Conservation (phyloP, 495 filamentous ascomycete genomes). For the Chaetomium tenue region DNA sequence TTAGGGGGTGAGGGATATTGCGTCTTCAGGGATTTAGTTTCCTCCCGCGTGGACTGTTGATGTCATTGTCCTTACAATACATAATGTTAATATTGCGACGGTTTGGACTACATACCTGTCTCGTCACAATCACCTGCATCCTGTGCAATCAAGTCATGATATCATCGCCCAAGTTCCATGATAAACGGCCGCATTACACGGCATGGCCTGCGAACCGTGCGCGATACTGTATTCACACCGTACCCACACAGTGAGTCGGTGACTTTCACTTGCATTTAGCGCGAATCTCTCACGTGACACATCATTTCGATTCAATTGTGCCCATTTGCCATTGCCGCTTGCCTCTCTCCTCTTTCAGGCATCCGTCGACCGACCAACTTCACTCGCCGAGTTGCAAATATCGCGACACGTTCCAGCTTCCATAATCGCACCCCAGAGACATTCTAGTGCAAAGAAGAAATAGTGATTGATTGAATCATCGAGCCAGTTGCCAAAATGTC, state of each 20-base stretch:
- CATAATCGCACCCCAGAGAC: neutral
- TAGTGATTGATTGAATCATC: neutral
- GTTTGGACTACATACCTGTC: neutral
- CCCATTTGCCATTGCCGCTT: neutral
- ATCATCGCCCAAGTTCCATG: neutral
- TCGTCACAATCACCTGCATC: neutral
- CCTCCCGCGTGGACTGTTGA: neutral
- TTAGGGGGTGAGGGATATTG: neutral
- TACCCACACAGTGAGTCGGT: neutral
- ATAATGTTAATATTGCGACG: slow-evolving; percentile 9
- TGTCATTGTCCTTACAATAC: slow-evolving; percentile 12
- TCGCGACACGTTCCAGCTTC: neutral
- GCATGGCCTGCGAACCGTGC: neutral
- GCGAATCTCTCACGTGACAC: neutral
- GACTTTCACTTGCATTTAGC: neutral
- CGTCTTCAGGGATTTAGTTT: neutral
- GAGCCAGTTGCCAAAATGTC: slow-evolving; percentile 59
- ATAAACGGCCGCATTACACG: neutral
- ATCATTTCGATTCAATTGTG: neutral
- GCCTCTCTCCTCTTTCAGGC: neutral
- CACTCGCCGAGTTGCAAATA: slow-evolving; percentile 4
- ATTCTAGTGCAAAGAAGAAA: neutral
- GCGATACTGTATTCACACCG: neutral
- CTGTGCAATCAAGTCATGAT: too few species aligned
- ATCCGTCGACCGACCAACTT: neutral